phyloP scores from a whole-genome alignment of 208 protist genomes.

The Wallacemonas rigidus region DNA sequence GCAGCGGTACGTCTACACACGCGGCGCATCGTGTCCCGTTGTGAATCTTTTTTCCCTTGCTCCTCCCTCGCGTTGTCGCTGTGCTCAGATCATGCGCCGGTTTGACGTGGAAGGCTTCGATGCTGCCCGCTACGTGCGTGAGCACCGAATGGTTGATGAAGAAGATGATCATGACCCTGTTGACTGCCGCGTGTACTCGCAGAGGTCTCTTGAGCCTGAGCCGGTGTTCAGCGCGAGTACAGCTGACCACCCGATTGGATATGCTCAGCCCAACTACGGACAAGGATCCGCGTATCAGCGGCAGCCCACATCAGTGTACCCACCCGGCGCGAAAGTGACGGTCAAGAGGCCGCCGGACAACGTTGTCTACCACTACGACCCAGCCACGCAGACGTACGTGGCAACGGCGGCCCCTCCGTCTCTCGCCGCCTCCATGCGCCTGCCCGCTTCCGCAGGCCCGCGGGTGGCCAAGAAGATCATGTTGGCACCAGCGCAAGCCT shows the following conservation, averaged over 20 bases:
- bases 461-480: conserved; percentile 4
- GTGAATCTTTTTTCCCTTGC: no score
- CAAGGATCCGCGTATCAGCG: conserved; percentile 14
- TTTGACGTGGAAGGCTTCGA: conserved; percentile 13
- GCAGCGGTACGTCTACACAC: no score
- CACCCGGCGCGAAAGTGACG: conserved; percentile 8
- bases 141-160: background rate
- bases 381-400: conserved; percentile 9
- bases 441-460: background rate
- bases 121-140: conserved; percentile 4
- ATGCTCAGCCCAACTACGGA: conserved; percentile 16
- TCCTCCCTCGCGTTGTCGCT: no score
- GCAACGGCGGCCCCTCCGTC: background rate
- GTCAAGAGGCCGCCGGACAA: background rate
- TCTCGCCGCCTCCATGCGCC: background rate
- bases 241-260: conserved; percentile 17
- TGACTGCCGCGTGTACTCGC: background rate
- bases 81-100: background rate
- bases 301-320: background rate
- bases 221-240: background rate
- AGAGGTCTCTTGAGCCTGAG: conserved; percentile 2
- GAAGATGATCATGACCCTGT: background rate
- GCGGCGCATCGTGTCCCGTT: no score
- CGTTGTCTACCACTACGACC: conserved; percentile 13
- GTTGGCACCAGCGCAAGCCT: background rate